A percentile compares a stretch with the other conserved stretches of the same genome.
These are phyloP conservation scores for Mycena maculata DNA, from an alignment of 768 basidiomycete genomes.

Conservation along the genomic window DNA sequence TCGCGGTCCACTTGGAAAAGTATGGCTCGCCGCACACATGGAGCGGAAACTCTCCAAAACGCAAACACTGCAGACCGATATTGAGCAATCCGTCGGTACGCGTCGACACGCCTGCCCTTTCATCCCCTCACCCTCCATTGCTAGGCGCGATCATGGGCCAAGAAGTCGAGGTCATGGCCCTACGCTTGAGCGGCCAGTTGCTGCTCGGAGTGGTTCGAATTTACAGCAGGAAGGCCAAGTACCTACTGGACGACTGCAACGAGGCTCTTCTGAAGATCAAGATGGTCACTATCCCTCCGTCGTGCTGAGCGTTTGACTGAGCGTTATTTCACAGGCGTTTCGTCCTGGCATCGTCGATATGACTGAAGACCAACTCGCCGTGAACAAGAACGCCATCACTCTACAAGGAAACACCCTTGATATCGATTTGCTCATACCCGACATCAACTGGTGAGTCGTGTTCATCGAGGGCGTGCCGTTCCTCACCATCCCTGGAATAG, in stretches of 20 bases:
- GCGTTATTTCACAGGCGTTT: conserved; percentile 72
- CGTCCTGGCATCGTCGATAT: conserved; percentile 95
- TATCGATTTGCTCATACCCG: conserved; percentile 82
- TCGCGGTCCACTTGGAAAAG: conserved; percentile 93
- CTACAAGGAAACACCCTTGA: conserved; percentile 82
- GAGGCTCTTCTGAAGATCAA: conserved; percentile 96
- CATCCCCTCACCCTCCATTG: neutral
- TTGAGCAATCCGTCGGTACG: conserved; percentile 92
- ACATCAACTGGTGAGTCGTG: conserved; percentile 76
- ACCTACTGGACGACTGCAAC: conserved; percentile 97
- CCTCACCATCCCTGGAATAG: conserved; percentile 51
- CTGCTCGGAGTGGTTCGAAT: conserved; percentile 97
- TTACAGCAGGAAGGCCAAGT: conserved; percentile 97
- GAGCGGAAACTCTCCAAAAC: conserved; percentile 97
- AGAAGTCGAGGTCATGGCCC: conserved; percentile 92
- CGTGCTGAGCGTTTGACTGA: conserved; percentile 13
- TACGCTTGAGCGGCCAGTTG: conserved; percentile 95
- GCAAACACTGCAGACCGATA: conserved; percentile 94
- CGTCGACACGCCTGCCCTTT: conserved; percentile 24
- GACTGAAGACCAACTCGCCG: conserved; percentile 92
- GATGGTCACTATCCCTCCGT: conserved; percentile 68
- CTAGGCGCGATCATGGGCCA: conserved; percentile 93
- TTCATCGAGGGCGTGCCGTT: neutral
- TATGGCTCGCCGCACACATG: conserved; percentile 99
- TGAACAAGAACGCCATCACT: conserved; percentile 90